phyloP scores from a whole-genome alignment of 2,329 filamentous ascomycete genomes.

The Verticillium nonalfalfae region DNA sequence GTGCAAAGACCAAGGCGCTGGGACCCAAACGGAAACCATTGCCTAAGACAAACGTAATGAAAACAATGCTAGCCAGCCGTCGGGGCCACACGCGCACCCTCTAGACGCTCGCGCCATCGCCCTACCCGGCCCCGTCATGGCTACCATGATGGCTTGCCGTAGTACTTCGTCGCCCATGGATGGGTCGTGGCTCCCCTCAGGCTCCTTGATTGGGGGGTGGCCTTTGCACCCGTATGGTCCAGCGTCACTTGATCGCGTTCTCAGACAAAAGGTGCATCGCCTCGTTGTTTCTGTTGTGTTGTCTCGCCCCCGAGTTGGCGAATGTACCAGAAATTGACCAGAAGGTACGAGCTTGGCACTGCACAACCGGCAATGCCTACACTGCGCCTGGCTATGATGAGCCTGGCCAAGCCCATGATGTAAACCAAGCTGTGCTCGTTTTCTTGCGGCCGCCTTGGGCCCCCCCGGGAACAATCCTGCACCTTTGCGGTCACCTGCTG shows the following conservation, averaged over 20 bases:
- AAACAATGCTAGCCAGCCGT: constrained; percentile 7
- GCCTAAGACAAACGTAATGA: constrained; percentile 13
- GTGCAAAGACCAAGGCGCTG: neutral
- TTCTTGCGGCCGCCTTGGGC: too few species aligned
- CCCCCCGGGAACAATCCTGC: too few species aligned
- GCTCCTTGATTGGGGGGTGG: neutral
- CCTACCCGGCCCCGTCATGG: neutral
- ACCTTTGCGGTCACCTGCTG: neutral
- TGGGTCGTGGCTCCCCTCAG: neutral
- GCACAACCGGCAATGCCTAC: neutral
- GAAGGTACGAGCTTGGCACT: neutral
- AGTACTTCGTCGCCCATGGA: too few species aligned
- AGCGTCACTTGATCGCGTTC: neutral
- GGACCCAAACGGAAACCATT: constrained; percentile 4
- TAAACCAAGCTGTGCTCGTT: too few species aligned
- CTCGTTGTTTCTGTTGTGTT: neutral
- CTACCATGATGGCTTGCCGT: too few species aligned
- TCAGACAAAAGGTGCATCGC: neutral
- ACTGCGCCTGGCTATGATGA: neutral
- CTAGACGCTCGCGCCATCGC: neutral
- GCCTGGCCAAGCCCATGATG: too few species aligned
- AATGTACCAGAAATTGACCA: neutral
- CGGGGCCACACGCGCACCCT: constrained; percentile 1
- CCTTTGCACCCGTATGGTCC: neutral
- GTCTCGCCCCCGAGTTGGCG: neutral